phyloP scores from a whole-genome alignment of 2,329 filamentous ascomycete species.

The Fusarium agapanthi region DNA sequence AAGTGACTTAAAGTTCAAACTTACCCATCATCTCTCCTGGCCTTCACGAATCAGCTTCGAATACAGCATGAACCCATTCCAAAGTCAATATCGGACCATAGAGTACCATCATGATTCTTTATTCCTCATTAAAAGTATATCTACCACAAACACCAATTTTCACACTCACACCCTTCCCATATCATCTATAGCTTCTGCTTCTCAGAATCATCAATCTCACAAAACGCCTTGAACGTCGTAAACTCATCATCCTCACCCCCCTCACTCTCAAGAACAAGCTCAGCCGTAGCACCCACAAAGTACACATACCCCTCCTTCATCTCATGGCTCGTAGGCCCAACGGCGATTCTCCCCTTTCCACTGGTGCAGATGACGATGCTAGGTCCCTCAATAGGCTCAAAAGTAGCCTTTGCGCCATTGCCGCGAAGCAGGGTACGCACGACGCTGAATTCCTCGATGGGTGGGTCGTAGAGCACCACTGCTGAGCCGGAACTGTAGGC shows the following conservation, averaged over 20 bases:
- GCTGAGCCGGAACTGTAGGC: conserved; percentile 82
- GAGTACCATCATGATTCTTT: neutral
- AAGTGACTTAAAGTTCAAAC: neutral
- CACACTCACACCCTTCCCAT: neutral
- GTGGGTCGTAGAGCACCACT: conserved; percentile 86
- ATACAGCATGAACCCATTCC: too few species aligned
- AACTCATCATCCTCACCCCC: conserved; percentile 72
- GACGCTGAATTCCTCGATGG: conserved; percentile 95
- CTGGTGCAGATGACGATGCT: conserved; percentile 92
- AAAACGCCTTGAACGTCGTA: conserved; percentile 92
- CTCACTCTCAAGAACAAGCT: conserved; percentile 78
- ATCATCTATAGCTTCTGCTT: conserved; percentile 39
- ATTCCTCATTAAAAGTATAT: conserved; percentile 10
- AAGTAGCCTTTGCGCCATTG: conserved; percentile 81
- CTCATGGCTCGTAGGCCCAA: conserved; percentile 82
- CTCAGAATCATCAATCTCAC: conserved; percentile 71
- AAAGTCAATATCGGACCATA: neutral
- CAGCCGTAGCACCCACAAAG: conserved; percentile 88
- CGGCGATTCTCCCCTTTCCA: conserved; percentile 83
- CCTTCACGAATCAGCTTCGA: too few species aligned
- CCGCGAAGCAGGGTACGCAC: conserved; percentile 79
- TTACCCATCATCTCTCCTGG: rapidly evolving
- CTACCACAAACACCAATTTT: conserved; percentile 5
- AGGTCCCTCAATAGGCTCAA: conserved; percentile 86
- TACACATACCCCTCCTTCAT: conserved; percentile 78